Evolutionary conservation across 2,329 filamentous ascomycete species (phyloP), one percentile per base, ranked within the genome.

Genomic region (Trichoderma koningii): DNA sequence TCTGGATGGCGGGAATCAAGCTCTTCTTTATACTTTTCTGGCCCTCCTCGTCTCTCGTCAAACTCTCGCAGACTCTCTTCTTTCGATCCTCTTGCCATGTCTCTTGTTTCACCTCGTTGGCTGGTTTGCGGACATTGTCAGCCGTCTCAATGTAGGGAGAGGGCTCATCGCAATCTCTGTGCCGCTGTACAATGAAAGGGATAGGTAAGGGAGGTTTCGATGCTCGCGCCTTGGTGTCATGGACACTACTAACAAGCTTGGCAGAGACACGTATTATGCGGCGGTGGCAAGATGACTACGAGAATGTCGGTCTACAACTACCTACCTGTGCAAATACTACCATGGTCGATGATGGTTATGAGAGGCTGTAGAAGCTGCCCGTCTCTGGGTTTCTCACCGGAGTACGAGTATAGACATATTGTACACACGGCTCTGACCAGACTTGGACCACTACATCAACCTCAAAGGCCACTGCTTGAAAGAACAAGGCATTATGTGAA

Each of bases 141-240:
- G 34, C n/a, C 23, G 17, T 21, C 21, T 21, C 17, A 42, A 61
- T 19, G 57, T 34, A 61, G 47, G 57, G 56, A 41, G 56, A 42
- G 57, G 26, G 47, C n/a, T 15, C 57, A 61, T 52, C 57, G 30
- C 47, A 61, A 61, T 61, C 47, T 61, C 47, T 5, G 23, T 44
- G 9, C 10, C 23, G 45, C 47, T 51, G 34, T 30, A 61, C 57
- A 52, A 30, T 44, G 57, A 21, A 51, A 61, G 57, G 47, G 57
- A 52, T 61, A 61, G 57, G 57, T 44, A 61, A 61, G 57, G 57
- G 57, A 51, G 57, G 7, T 23, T 23, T 42, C 17, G 38, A 28
- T 51, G 23, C 34, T 19, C 42, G 47, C n/a, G 26, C 34, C 3
- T 30, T 44, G 38, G 30, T 61, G 57, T 52, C 57, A 52, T 51